A percentile compares a stretch with the other conserved stretches of the same genome.
phyloP scores from a whole-genome alignment of 2,329 filamentous ascomycete species.

The Ascochyta clinopodiicola region DNA sequence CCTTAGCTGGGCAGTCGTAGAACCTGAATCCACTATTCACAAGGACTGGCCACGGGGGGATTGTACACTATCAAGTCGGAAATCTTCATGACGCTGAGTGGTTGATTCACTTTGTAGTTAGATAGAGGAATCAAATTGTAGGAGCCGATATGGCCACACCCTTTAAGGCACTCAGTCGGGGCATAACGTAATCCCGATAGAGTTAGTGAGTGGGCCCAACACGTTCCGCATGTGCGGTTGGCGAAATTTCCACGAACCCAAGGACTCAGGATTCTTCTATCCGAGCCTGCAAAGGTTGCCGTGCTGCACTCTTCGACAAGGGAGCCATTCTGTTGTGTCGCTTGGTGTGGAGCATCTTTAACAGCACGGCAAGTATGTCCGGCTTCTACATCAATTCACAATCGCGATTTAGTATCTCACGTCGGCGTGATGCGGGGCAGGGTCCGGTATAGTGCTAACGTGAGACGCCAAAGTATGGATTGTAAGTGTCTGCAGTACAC shows the following conservation, averaged over 20 bases:
- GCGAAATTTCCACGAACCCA: background rate
- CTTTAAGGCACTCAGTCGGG: background rate
- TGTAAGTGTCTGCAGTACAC: background rate
- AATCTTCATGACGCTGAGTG: too few relatives aligned
- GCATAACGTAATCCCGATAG: background rate
- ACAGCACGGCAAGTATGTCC: background rate
- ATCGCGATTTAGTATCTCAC: background rate
- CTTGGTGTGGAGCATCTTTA: background rate
- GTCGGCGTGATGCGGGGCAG: slow-evolving; percentile 7
- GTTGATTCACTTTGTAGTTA: too few relatives aligned
- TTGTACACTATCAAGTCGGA: too few relatives aligned
- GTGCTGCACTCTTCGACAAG: background rate
- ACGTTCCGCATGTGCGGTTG: background rate
- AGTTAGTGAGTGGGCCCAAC: slow-evolving; percentile 4
- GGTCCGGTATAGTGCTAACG: background rate
- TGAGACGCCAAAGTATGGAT: background rate
- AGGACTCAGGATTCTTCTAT: background rate
- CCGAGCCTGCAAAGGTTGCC: background rate
- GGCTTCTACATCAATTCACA: background rate
- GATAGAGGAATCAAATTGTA: too few relatives aligned
- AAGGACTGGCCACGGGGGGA: background rate
- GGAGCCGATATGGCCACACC: too few relatives aligned
- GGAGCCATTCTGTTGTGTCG: background rate
- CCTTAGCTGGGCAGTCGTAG: background rate
- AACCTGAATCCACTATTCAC: background rate